Evolutionary conservation across 2,329 filamentous ascomycete genomes (phyloP), one percentile per base, ranked within the genome.

Genomic region (Emericellopsis cladophorae): DNA sequence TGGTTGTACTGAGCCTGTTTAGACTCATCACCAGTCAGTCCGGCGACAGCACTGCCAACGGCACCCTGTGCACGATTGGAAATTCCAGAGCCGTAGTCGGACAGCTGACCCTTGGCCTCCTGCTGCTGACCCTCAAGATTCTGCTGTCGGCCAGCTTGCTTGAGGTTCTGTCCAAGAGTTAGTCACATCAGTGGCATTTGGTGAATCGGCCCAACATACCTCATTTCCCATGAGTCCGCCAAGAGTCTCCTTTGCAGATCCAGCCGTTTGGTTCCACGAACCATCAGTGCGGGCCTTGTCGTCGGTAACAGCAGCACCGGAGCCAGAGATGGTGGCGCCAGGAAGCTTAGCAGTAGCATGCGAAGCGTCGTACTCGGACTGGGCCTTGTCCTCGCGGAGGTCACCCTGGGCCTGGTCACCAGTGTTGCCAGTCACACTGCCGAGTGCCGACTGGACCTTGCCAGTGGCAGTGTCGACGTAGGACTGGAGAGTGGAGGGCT

Each of bases 201-300:
- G 32, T 26, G 10, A 8, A 36, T 4, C n/a, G 21, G n/a, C 4
- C 40, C 48, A 38, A 52, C 62, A 48, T 56, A 75, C 74, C 63
- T 92, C 81, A 47, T 76, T 79, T 45, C 89, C 90, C 22, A 90
- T 49, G 5, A 90, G 51, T 15, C 80, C 79, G 43, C 90, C 90
- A 1, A 92, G 47, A 5, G 79, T 68, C 58, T 95, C 86, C 68
- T 95, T 95, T 35, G 80, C 80, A 1, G 82, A 76, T 40, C 89
- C 90, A n/a, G 89, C 55, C 5, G 87, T 94, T 65, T 95, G 89
- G 67, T 95, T 86, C 79, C 83, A 93, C 15, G 72, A 71, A 35
- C 90, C 89, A 15, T 75, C 58, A 18, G 71, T 66, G 48, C 88
- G 84, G 58, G 90, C 69, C 10, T 79, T 68, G 60, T 85, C 70